Evolutionary conservation across 2,329 filamentous ascomycete species (phyloP), one percentile per base, ranked within the genome.

Genomic region (Ophioceras dolichostomum): DNA sequence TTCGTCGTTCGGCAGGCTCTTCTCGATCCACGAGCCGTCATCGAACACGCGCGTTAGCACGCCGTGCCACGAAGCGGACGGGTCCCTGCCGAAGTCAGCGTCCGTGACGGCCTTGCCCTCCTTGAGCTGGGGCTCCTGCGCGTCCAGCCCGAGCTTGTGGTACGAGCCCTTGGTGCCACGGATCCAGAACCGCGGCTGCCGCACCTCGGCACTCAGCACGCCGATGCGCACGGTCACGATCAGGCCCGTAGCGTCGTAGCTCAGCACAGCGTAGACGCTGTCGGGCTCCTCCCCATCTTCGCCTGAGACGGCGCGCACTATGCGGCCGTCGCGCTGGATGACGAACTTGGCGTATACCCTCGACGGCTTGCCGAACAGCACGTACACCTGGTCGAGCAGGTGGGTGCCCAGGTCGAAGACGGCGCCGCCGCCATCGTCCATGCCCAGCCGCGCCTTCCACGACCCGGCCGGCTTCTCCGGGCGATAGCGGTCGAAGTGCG

Each of bases 401-500:
- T 88, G 83, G 6, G 77, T 73, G 36, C 83, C 83, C 1, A 87
- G 65, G 49, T 87, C 83, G 51, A 79, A 86, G 18, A 85, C 61
- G n/a, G 65, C 76, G 32, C 79, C 76, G 30, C 77, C 74, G 16
- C 76, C 81, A 12, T 74, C 64, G 16, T 60, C 54, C 46, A 77
- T 68, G 22, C 65, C 57, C 39, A 79, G 62, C 18, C 53, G 55
- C 32, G 67, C 70, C 62, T 85, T 85, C 81, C 81, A 86, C 36
- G 60, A 66, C n/a, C n/a, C n/a, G 41, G 64, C 53, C 18, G 76
- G 71, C 28, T 68, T 62, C 21, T 67, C 64, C 12, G 79, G 65
- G 14, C 76, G 72, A 59, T 82, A 79, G 14, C 83, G 75, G 56
- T 89, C 84, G 51, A 88, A 88, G 60, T 88, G 83, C 17, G 79